A percentile compares a stretch with the other conserved stretches of the same genome.
phyloP scores from a whole-genome alignment of 164 flowering plant species.

The Magnolia officinalis region DNA sequence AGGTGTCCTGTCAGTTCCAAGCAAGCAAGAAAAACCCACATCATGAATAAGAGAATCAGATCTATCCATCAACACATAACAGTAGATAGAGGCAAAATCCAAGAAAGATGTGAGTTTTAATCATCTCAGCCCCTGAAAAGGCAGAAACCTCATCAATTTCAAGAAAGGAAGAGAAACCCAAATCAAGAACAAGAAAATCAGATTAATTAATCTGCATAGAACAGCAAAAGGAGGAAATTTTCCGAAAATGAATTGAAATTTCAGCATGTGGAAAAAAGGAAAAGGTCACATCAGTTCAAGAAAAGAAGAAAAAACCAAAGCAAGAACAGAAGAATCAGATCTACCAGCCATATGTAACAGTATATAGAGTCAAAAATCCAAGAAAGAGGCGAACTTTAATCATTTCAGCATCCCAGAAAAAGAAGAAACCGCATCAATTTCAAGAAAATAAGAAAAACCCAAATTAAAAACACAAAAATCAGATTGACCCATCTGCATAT shows the following conservation, averaged over 20 bases:
- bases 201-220: not conserved
- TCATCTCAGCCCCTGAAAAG: not conserved
- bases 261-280: too few species aligned
- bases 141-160: not conserved
- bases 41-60: not conserved
- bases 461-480: not conserved
- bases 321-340: not conserved
- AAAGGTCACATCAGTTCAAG: too few species aligned
- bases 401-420: not conserved
- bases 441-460: constrained; percentile 5
- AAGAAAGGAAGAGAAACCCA: too few species aligned
- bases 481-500: not conserved
- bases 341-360: not conserved
- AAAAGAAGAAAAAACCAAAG: not conserved
- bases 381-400: not conserved
- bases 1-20: too few species aligned
- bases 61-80: not conserved
- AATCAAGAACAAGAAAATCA: not conserved
- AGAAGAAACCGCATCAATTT: not conserved
- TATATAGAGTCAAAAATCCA: not conserved
- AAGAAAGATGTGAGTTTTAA: not conserved
- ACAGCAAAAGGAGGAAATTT: constrained; percentile 2
- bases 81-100: not conserved
- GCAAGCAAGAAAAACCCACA: too few species aligned
- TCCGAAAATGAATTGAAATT: not conserved